Base-by-base conservation (phyloP, 2,329 filamentous ascomycete species). In the Leptographium galeiforme region DNA sequence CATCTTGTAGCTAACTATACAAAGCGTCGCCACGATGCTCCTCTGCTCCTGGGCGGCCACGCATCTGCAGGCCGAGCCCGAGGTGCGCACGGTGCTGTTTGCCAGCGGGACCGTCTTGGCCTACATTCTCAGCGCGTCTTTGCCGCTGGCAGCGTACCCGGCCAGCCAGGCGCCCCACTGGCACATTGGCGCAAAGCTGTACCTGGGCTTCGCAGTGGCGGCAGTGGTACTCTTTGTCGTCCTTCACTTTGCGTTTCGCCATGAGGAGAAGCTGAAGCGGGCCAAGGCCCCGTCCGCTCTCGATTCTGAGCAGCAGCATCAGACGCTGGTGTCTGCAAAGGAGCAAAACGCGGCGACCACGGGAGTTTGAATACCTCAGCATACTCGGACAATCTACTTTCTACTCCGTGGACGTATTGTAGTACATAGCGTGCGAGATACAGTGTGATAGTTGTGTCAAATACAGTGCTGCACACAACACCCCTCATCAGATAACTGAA, bases 51-150 rank as follows among this genome's bases (percentile, higher is more conserved):
- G 54, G 54, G 54, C 54, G 2, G 34, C 54, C 8, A 49, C 51
- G 1, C 41, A 50, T 14, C 38, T 55, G 4, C 44, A 55, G 10
- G 16, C 19, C 5, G 54, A 55, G 36, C 54, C 54, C 14, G 43
- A 53, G 41, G 51, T 53, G 16, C 54, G 54, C 19, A 55, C 54
- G 1, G 54, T 55, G 4, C 41, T 55, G 8, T 55, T 55, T 30
- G 51, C 54, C 36, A 55, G 51, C 25, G 54, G 54, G 32, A 55
- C 54, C n/a, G 45, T 49, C 6, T 7, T 55, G 6, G 51, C 54
- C 1, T 55, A 55, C 43, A 19, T 55, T 0, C 45, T 55, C n/a
- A 50, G 19, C 18, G 54, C 54, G 8, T 48, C 48, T n/a, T 40
- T 55, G 4, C 54, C 54, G 0, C 38, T 55, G 19, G 54, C 51